Evolutionary conservation across 163 green algal species (phyloP), one percentile per base, ranked within the genome.

Genomic region (Trebouxiophyceae sp.): DNA sequence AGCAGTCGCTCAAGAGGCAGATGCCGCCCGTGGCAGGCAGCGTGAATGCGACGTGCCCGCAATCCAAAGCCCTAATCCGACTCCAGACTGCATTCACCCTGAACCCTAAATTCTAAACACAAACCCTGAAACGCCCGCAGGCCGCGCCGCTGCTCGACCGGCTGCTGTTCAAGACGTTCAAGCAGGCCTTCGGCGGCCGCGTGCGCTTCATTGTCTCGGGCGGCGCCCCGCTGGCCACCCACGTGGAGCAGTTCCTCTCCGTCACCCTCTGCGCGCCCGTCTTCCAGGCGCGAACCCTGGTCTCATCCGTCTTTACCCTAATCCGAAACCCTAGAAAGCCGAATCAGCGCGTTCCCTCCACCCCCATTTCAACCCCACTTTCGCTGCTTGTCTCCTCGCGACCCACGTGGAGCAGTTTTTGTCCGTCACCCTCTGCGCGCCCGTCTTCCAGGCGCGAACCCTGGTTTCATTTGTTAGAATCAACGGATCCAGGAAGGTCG

Each of bases 391-490:
- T n/a, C n/a, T n/a, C n/a, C 75, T 90, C 29, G 69, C 72, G 5
- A 66, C 62, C 16, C 74, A 79, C 29, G 79, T 89, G 32, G 81
- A 88, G 66, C 68, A 85, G 39, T 99, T 97, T 76, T 82, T 97
- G 45, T 86, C 83, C 44, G 83, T 96, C 20, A 75, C 82, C 58
- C 93, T 99, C 80, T 96, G 89, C 75, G 80, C 71, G 33, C 86
- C 86, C 27, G 86, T 98, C n/a, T 77, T 95, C 55, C 87, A 96
- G 82, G 39, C n/a, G n/a, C n/a, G n/a, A n/a, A n/a, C n/a, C n/a
- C n/a, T n/a, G n/a, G n/a, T n/a, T n/a, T n/a, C n/a, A n/a, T n/a
- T n/a, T n/a, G n/a, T n/a, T n/a, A n/a, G n/a, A n/a, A n/a, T n/a
- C n/a, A n/a, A n/a, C n/a, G n/a, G n/a, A n/a, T n/a, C n/a, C n/a